phyloP scores from a whole-genome alignment of 169 alveolate genomes.

The Eimeria falciformis region DNA sequence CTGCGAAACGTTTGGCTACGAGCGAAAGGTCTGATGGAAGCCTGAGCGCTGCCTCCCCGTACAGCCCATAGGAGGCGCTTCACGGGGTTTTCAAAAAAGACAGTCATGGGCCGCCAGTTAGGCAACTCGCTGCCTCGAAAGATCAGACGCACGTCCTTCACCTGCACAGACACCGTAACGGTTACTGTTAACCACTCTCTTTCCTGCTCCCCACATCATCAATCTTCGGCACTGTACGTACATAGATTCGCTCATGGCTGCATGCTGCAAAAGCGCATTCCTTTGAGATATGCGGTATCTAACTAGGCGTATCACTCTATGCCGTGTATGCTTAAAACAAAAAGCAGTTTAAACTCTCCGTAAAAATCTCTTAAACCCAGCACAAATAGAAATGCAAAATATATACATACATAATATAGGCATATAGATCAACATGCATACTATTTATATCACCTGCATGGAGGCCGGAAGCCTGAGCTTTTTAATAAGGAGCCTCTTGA shows the following conservation, averaged over 20 bases:
- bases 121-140: conserved; percentile 93
- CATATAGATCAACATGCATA: too few relatives aligned
- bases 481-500: conserved; percentile 90
- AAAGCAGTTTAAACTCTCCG: too few relatives aligned
- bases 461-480: conserved; percentile 87
- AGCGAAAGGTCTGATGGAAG: conserved; percentile 81
- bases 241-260: conserved; percentile 4
- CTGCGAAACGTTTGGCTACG: conserved; percentile 64
- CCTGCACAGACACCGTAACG: conserved; percentile 60
- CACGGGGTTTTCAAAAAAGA: conserved; percentile 84
- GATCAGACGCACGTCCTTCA: conserved; percentile 87
- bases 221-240: not conserved
- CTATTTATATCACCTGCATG: conserved; percentile 78
- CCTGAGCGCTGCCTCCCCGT: conserved; percentile 81
- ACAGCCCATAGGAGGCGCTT: conserved; percentile 80
- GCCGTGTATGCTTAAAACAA: too few relatives aligned
- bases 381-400: not conserved
- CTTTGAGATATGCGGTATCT: too few relatives aligned
- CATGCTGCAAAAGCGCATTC: too few relatives aligned
- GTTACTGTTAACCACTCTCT: not conserved
- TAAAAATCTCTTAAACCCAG: too few relatives aligned
- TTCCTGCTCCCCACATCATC: not conserved
- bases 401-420: not conserved
- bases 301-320: too few relatives aligned
- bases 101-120: conserved; percentile 91